A percentile compares a stretch with the other conserved stretches of the same genome.
These are phyloP conservation scores for Plantago elongata DNA, from an alignment of 257 asterid species.

Conservation along the genomic window DNA sequence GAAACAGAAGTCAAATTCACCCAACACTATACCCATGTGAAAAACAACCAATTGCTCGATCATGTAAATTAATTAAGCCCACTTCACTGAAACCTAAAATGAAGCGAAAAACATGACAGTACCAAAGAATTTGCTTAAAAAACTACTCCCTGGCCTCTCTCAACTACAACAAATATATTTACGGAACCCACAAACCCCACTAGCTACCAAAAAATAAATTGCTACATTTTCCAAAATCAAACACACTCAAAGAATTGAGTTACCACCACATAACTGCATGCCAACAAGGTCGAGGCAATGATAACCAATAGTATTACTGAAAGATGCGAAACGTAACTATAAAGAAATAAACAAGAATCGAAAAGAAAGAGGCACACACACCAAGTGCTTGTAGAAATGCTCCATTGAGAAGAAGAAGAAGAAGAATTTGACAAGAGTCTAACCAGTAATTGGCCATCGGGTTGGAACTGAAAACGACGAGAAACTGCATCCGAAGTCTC, in stretches of 20 bases:
- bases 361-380: conserved; percentile 18
- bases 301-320: no score
- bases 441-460: conserved; percentile 73
- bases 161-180: background rate
- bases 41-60: background rate
- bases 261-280: background rate
- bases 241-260: background rate
- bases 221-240: background rate
- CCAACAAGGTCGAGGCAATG: background rate
- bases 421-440: conserved; percentile 14
- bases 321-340: background rate
- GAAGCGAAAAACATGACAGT: background rate
- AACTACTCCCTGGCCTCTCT: background rate
- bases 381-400: conserved; percentile 25
- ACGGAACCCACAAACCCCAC: background rate
- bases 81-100: background rate
- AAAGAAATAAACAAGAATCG: background rate
- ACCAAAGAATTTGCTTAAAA: background rate
- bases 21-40: background rate
- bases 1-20: background rate
- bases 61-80: background rate
- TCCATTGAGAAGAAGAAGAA: conserved; percentile 1
- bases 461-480: conserved; percentile 62
- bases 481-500: conserved; percentile 75
- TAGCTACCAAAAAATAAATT: background rate